Base-by-base conservation (phyloP, 176 grass and related monocot genomes). In the Lolium multiflorum region DNA sequence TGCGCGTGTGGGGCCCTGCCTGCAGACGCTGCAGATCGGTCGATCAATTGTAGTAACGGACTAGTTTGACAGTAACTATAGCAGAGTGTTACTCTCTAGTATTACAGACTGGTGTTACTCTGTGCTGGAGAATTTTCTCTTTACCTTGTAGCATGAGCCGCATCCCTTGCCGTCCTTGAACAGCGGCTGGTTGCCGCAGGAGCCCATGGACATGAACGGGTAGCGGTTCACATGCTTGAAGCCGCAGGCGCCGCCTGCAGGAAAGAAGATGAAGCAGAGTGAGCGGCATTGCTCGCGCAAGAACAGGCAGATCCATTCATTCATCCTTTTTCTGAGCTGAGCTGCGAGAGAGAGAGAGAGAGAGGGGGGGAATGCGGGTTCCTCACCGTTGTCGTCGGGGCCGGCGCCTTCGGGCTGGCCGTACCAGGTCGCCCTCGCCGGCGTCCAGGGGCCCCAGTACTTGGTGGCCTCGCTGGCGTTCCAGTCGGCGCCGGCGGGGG, bases 101-200 rank as follows among this genome's bases (percentile, higher is more conserved):
- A 35, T 35, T 35, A 20, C 15, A 43, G 38, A 70, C 66, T 43
- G 65, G 18, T 68, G 14, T 35, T 67, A 5, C 4, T 28, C 61
- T 6, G 28, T 65, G 5, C 52, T 7, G 89, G 7, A 2, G 2
- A 35, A 35, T 35, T 35, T 3, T 35, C 31, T 35, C 31, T 35
- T 82, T 75, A 97, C 95, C 85, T 90, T 89, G 84, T 95, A 93
- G 91, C 95, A 95, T 84, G 95, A 86, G 25, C 93, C 95, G 52
- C 95, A 95, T 11, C 95, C 95, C 81, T 98, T 93, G 83, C 95
- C 93, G 75, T 79, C 88, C 89, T 91, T 93, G 91, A 98, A 98
- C 20, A 95, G 24, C 17, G 87, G 88, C 89, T 90, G 91, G 89
- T 93, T 98, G 68, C 95, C 95, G 88, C 93, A 93, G 66, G 95